A percentile compares a stretch with the other conserved stretches of the same genome.
Conservation (phyloP, 2,329 filamentous ascomycete genomes). For the Ceratocystis huliohia region DNA sequence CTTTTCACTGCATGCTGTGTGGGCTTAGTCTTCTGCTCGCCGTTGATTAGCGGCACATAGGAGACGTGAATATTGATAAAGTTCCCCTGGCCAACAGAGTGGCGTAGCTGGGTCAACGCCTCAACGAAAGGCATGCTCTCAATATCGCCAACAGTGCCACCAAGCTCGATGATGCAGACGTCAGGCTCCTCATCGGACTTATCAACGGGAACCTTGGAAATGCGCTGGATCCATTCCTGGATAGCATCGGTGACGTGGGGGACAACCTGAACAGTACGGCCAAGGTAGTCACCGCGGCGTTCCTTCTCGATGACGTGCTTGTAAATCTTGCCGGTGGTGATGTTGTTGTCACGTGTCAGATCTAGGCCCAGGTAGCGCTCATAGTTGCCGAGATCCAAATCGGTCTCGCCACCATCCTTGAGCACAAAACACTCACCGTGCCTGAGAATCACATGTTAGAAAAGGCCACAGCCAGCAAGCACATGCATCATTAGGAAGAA, state of each 20-base stretch:
- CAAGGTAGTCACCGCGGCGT: constrained; percentile 62
- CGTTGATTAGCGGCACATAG: constrained; percentile 58
- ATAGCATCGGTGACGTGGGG: constrained; percentile 87
- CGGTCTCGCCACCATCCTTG: constrained; percentile 58
- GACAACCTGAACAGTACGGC: constrained; percentile 79
- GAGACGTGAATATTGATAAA: constrained; percentile 84
- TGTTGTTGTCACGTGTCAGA: constrained; percentile 79
- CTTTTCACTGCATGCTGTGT: constrained; percentile 83
- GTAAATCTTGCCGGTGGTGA: constrained; percentile 96
- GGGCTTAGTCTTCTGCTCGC: constrained; percentile 90
- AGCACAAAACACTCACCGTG: constrained; percentile 87
- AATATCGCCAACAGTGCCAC: constrained; percentile 64
- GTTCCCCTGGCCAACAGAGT: constrained; percentile 61
- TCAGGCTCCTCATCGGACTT: constrained; percentile 72
- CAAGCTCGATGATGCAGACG: constrained; percentile 59
- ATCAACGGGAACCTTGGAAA: constrained; percentile 75
- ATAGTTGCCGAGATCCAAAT: constrained; percentile 47
- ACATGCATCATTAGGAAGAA: background rate
- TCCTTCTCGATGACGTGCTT: constrained; percentile 69
- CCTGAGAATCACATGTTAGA: constrained; percentile 30
- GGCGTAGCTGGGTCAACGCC: constrained; percentile 65
- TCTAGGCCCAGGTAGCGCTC: constrained; percentile 50
- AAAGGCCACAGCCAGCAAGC: background rate
- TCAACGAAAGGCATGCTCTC: constrained; percentile 82
- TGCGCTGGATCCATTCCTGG: constrained; percentile 81